These are phyloP conservation scores for Leccinum griseonigrum DNA, from an alignment of 1,284 basidiomycete species.

Conservation along the genomic window DNA sequence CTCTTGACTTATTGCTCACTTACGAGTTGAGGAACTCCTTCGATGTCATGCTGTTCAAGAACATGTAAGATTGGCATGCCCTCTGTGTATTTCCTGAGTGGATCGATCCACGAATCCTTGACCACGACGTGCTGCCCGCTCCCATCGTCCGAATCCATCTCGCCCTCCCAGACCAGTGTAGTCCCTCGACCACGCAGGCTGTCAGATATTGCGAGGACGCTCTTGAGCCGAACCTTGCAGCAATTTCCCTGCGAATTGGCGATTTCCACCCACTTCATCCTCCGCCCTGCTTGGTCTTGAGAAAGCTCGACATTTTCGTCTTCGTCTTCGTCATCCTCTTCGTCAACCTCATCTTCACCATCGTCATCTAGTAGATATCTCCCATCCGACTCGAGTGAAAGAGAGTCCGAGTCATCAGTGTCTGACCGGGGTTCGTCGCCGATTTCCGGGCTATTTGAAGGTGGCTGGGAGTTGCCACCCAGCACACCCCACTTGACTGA, in stretches of 20 bases:
- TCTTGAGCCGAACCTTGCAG: not conserved
- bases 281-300: not conserved
- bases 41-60: not conserved
- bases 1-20: not conserved
- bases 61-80: constrained; percentile 3
- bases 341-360: no score
- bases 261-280: not conserved
- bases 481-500: not conserved
- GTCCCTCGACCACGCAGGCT: constrained; percentile 1
- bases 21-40: not conserved
- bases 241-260: not conserved
- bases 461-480: not conserved
- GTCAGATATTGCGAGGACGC: constrained; percentile 2
- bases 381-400: no score
- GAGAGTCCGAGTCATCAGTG: not conserved
- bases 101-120: constrained; percentile 9
- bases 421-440: not conserved
- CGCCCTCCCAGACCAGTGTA: constrained; percentile 7
- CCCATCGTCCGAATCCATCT: not conserved
- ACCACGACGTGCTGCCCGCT: not conserved
- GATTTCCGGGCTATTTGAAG: not conserved
- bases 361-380: no score
- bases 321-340: not conserved
- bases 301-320: not conserved
- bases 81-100: constrained; percentile 7